phyloP scores from a whole-genome alignment of 495 filamentous ascomycete genomes.

The Penicillium desertorum region DNA sequence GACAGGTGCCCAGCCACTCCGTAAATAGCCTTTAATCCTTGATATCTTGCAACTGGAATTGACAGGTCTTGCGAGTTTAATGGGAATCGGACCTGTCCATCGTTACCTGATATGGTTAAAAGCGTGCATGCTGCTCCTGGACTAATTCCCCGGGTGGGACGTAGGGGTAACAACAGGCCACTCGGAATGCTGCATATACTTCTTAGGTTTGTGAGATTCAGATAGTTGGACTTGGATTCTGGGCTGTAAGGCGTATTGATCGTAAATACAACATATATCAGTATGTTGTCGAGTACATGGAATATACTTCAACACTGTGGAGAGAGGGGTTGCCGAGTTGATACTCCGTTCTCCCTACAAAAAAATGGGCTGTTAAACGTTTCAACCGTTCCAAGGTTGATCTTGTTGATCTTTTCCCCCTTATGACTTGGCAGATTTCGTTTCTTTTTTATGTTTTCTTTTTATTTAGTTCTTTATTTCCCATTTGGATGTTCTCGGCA shows the following conservation, averaged over 20 bases:
- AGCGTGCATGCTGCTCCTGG: conserved; percentile 10
- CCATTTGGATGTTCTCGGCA: neutral
- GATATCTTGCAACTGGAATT: neutral
- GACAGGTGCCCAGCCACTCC: neutral
- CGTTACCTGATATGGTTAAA: conserved; percentile 14
- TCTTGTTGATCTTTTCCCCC: conserved; percentile 19
- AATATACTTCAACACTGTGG: neutral
- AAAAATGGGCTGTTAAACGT: conserved; percentile 10
- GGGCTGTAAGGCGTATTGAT: too few species aligned
- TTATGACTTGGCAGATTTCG: conserved; percentile 13
- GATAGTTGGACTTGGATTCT: neutral
- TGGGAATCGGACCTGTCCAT: conserved; percentile 5
- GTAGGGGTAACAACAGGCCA: conserved; percentile 13
- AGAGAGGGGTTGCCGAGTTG: neutral
- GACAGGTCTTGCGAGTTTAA: neutral
- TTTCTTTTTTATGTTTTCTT: neutral
- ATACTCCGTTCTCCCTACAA: neutral
- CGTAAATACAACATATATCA: too few species aligned
- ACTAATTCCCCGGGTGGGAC: conserved; percentile 16
- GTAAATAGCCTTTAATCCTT: neutral
- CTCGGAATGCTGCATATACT: conserved; percentile 14
- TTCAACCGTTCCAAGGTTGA: conserved; percentile 21
- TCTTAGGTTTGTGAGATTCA: neutral
- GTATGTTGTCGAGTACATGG: too few species aligned
- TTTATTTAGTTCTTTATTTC: neutral